Percentiles rank a stretch among this genome's conserved stretches.
Evolutionary conservation across 139 green algal species (phyloP).

Genomic region (Microglena sp.): DNA sequence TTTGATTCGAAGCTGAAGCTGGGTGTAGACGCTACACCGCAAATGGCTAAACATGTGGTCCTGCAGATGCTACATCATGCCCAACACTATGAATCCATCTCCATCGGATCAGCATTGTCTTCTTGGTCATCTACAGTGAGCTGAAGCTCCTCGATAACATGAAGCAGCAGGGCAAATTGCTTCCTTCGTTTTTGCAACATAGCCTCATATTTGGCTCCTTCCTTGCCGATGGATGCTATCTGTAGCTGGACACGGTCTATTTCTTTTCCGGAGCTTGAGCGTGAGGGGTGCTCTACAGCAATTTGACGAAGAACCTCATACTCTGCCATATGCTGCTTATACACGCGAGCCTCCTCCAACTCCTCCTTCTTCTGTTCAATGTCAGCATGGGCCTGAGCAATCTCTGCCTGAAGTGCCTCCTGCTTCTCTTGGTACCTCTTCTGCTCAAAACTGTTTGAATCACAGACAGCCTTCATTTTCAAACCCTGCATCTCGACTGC

Average conservation of each 20-base stretch:
- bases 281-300: slow-evolving; percentile 28
- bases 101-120: slow-evolving; percentile 1
- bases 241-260: slow-evolving; percentile 25
- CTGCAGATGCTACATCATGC: no score
- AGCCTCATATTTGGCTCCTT: slow-evolving; percentile 14
- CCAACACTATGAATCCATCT: no score
- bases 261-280: slow-evolving; percentile 21
- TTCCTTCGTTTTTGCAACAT: slow-evolving; percentile 37
- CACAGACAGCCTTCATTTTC: background rate
- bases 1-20: no score
- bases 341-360: slow-evolving; percentile 26
- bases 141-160: slow-evolving; percentile 43
- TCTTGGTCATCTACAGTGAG: slow-evolving; percentile 13
- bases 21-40: no score
- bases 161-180: slow-evolving; percentile 51
- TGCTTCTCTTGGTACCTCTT: slow-evolving; percentile 39
- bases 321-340: slow-evolving; percentile 48
- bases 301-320: slow-evolving; percentile 41
- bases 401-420: slow-evolving; percentile 31
- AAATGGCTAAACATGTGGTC: no score
- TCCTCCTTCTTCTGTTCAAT: slow-evolving; percentile 38
- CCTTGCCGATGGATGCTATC: slow-evolving; percentile 15
- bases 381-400: slow-evolving; percentile 24
- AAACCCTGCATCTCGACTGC: slow-evolving; percentile 18
- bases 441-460: slow-evolving; percentile 23